Percentiles rank a stretch among this genome's conserved stretches.
Evolutionary conservation across 176 grass and related monocot species (phyloP).

Genomic region (Avena eriantha): DNA sequence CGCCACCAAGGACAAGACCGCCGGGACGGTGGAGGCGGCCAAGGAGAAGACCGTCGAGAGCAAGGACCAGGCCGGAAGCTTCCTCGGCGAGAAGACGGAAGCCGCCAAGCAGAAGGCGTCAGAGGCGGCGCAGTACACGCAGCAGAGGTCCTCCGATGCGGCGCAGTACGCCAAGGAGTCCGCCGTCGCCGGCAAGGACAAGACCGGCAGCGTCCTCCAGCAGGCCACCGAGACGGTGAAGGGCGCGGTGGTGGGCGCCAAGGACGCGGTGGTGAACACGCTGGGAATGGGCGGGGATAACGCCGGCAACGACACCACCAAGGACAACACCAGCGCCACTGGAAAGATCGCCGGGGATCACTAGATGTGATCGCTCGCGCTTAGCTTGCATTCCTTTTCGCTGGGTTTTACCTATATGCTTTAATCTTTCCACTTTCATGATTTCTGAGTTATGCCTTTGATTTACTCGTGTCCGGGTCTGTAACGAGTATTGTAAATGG

Average conservation of each 20-base stretch:
- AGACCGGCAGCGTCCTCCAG: constrained; percentile 56
- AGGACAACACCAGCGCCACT: not conserved
- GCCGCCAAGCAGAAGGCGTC: constrained; percentile 41
- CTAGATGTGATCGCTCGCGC: not conserved
- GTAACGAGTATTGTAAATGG: constrained; percentile 3
- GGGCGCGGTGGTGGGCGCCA: constrained; percentile 57
- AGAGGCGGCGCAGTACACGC: not conserved
- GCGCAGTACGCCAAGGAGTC: constrained; percentile 51
- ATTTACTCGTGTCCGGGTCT: not conserved
- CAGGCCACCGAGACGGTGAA: constrained; percentile 68
- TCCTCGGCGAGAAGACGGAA: constrained; percentile 40
- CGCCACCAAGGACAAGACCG: constrained; percentile 49
- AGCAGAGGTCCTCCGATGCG: constrained; percentile 29
- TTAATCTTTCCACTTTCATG: not conserved
- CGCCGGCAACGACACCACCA: not conserved
- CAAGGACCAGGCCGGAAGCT: constrained; percentile 46
- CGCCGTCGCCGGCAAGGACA: constrained; percentile 57
- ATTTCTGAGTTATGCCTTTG: constrained; percentile 1
- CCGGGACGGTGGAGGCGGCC: constrained; percentile 12
- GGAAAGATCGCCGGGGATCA: constrained; percentile 45
- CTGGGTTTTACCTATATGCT: not conserved
- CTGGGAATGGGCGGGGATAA: constrained; percentile 56
- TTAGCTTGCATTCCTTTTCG: not conserved
- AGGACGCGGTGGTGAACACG: constrained; percentile 64
- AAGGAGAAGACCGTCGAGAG: constrained; percentile 36